Evolutionary conservation across 345 rosid species (phyloP).

Genomic region (Populus tremula): DNA sequence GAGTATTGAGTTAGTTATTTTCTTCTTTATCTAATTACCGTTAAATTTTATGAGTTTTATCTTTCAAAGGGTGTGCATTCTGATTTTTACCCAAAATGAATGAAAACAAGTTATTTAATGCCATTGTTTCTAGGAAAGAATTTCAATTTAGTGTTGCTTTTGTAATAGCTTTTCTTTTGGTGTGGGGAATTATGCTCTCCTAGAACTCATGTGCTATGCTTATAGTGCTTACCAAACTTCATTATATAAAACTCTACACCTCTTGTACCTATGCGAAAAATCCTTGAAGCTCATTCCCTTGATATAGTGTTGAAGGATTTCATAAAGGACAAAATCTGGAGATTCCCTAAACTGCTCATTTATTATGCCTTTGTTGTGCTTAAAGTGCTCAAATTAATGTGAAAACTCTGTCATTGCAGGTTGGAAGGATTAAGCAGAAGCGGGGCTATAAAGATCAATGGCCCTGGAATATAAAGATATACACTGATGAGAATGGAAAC

Average conservation of each 20-base stretch:
- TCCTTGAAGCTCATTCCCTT: not conserved
- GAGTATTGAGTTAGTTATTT: not conserved
- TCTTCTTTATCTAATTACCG: not conserved
- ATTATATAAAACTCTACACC: not conserved
- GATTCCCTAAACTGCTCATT: not conserved
- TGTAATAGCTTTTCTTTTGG: not conserved
- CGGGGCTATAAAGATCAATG: slow-evolving; percentile 96
- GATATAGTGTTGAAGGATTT: not conserved
- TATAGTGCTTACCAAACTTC: not conserved
- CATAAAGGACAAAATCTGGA: not conserved
- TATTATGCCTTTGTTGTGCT: not conserved
- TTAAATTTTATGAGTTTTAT: not conserved
- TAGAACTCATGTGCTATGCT: not conserved
- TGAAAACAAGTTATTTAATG: not conserved
- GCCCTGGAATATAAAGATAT: slow-evolving; percentile 94
- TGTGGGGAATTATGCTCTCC: not conserved
- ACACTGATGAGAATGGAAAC: slow-evolving; percentile 90
- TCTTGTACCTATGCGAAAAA: not conserved
- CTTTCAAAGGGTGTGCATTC: not conserved
- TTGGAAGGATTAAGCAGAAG: slow-evolving; percentile 95
- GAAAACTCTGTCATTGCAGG: slow-evolving; percentile 38
- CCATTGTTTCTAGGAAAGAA: not conserved
- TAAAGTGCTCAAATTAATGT: slow-evolving; percentile 1
- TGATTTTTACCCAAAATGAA: not conserved
- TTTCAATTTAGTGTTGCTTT: not conserved